phyloP scores from a whole-genome alignment of 202 grass and related monocot species.

The Carex sylvatica region DNA sequence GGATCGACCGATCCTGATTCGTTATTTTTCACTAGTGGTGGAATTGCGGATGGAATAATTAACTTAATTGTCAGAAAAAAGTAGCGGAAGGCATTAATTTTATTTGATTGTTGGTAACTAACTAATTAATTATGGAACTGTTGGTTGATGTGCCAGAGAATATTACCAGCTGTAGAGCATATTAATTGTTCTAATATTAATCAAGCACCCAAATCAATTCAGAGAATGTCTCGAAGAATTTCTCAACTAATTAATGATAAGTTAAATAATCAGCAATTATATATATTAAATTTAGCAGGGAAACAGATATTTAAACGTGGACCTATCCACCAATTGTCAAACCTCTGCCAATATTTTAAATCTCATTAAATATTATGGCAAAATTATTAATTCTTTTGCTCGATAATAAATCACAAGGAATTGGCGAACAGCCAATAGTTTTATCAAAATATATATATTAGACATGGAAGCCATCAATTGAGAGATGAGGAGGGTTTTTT shows the following conservation, averaged over 20 bases:
- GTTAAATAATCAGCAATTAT: background rate
- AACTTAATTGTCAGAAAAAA: too few species aligned
- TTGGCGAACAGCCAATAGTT: background rate
- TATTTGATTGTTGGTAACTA: background rate
- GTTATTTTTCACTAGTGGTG: too few species aligned
- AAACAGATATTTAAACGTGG: background rate
- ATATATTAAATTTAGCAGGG: background rate
- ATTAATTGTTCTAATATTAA: background rate
- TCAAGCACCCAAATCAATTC: background rate
- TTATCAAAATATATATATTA: background rate
- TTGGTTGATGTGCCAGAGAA: background rate
- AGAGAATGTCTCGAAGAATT: background rate
- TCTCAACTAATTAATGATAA: conserved; percentile 6
- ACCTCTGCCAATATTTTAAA: too few species aligned
- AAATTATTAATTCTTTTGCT: background rate
- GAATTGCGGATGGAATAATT: too few species aligned
- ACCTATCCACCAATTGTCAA: background rate
- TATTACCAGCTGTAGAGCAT: background rate
- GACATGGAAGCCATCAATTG: too few species aligned
- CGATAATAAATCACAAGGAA: background rate
- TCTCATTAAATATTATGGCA: background rate
- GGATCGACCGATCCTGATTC: too few species aligned
- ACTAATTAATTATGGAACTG: too few species aligned
- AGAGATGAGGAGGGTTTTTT: too few species aligned
- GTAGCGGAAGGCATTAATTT: background rate